Conservation (phyloP, 371 early-diverging fungal genomes). For the Mortierella sp. region DNA sequence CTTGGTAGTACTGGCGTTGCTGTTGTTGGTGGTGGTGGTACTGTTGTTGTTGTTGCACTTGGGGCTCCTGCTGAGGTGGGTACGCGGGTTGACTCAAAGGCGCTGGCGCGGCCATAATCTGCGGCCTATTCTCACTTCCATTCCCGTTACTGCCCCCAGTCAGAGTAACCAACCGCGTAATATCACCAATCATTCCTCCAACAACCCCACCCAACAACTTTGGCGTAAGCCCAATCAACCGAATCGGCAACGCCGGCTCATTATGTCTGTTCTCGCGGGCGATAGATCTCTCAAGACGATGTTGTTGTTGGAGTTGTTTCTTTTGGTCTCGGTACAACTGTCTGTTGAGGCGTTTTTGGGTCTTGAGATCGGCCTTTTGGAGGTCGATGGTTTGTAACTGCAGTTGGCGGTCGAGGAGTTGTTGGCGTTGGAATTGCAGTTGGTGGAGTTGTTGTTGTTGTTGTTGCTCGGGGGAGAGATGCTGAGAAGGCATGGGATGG, state of each 20-base stretch:
- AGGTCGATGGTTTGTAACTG: not conserved
- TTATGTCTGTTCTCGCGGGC: slow-evolving; percentile 7
- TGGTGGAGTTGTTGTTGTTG: not conserved
- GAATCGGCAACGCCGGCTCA: not conserved
- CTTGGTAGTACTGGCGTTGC: not conserved
- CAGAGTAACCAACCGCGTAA: not conserved
- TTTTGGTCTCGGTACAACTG: slow-evolving; percentile 15
- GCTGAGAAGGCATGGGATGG: not conserved
- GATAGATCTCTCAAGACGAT: slow-evolving; percentile 15
- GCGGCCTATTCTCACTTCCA: not conserved
- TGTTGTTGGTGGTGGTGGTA: not conserved
- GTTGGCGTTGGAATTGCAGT: not conserved
- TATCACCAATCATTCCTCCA: not conserved
- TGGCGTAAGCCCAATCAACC: slow-evolving; percentile 3
- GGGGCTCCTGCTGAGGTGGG: slow-evolving; percentile 3
- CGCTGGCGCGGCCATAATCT: slow-evolving; percentile 6
- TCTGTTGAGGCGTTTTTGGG: not conserved
- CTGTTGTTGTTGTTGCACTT: not conserved
- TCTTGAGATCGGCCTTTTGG: not conserved
- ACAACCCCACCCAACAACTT: slow-evolving; percentile 17
- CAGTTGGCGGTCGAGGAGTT: not conserved
- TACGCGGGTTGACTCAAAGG: slow-evolving; percentile 6
- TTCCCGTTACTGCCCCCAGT: not conserved
- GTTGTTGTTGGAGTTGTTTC: slow-evolving; percentile 13
- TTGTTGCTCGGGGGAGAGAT: slow-evolving; percentile 6